These are phyloP conservation scores for Pyrus bretschneideri DNA, from an alignment of 306 rosid genomes.

Conservation along the genomic window DNA sequence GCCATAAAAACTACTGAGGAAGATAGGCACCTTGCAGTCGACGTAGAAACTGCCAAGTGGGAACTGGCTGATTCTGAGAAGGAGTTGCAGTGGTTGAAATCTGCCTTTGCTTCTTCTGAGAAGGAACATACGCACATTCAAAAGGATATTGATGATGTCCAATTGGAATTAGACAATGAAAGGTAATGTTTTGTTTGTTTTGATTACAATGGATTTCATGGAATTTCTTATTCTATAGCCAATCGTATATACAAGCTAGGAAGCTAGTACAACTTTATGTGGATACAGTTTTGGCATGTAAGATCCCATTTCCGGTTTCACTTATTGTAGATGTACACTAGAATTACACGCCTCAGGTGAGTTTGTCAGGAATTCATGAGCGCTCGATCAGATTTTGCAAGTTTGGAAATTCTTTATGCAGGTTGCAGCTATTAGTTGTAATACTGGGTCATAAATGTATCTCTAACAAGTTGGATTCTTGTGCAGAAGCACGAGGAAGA, in stretches of 20 bases:
- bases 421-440: background rate
- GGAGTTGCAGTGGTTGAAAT: slow-evolving; percentile 79
- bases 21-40: slow-evolving; percentile 54
- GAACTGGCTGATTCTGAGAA: slow-evolving; percentile 88
- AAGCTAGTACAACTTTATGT: background rate
- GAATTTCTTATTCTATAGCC: background rate
- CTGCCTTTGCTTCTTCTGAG: slow-evolving; percentile 61
- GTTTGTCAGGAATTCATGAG: background rate
- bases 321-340: background rate
- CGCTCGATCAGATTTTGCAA: background rate
- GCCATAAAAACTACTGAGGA: slow-evolving; percentile 59
- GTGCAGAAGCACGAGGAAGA: slow-evolving; percentile 58
- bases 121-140: slow-evolving; percentile 68
- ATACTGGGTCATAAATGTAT: background rate
- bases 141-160: slow-evolving; percentile 50
- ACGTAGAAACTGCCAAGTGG: slow-evolving; percentile 66
- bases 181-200: slow-evolving; percentile 41
- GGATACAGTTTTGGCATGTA: background rate
- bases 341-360: background rate
- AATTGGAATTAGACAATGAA: slow-evolving; percentile 64
- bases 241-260: background rate
- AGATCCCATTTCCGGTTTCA: background rate
- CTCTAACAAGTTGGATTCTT: slow-evolving; percentile 19
- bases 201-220: background rate
- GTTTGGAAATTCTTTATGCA: background rate